phyloP scores from a whole-genome alignment of 345 rosid species.

The Cochlearia excelsa region DNA sequence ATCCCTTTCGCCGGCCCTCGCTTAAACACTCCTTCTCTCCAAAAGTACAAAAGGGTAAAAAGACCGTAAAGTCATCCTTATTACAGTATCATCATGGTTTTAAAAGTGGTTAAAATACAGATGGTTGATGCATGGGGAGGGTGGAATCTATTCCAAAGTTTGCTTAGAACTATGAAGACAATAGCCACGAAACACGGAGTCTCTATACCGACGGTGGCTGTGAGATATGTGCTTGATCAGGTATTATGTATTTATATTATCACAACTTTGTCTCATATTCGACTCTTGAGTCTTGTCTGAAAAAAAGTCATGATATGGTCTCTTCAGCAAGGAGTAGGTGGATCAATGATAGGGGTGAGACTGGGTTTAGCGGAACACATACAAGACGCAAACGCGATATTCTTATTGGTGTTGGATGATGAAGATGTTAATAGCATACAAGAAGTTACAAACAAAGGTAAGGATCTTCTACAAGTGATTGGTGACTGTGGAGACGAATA shows the following conservation, averaged over 20 bases:
- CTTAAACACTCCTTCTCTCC: slow-evolving; percentile 83
- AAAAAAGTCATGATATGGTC: slow-evolving; percentile 7
- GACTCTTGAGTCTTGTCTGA: background rate
- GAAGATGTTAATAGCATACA: slow-evolving; percentile 69
- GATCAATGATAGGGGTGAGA: slow-evolving; percentile 94
- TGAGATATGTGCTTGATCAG: slow-evolving; percentile 79
- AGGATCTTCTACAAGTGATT: slow-evolving; percentile 70
- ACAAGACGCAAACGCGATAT: slow-evolving; percentile 63
- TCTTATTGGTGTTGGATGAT: slow-evolving; percentile 70
- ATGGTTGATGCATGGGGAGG: slow-evolving; percentile 99
- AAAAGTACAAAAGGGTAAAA: slow-evolving; percentile 87
- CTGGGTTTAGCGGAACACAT: slow-evolving; percentile 82
- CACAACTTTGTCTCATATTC: slow-evolving; percentile 1
- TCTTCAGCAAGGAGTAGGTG: slow-evolving; percentile 74
- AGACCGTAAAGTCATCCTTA: background rate
- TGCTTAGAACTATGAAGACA: slow-evolving; percentile 63
- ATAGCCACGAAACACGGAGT: slow-evolving; percentile 80
- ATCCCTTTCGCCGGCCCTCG: slow-evolving; percentile 87
- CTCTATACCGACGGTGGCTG: slow-evolving; percentile 85
- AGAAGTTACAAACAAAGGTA: slow-evolving; percentile 58
- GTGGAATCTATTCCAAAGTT: slow-evolving; percentile 77
- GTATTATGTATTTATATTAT: slow-evolving; percentile 30
- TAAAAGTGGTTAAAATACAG: slow-evolving; percentile 36
- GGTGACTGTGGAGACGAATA: slow-evolving; percentile 98
- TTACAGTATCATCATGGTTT: slow-evolving; percentile 7